Evolutionary conservation across 345 rosid genomes (phyloP).

Genomic region (Arabidopsis suecica): DNA sequence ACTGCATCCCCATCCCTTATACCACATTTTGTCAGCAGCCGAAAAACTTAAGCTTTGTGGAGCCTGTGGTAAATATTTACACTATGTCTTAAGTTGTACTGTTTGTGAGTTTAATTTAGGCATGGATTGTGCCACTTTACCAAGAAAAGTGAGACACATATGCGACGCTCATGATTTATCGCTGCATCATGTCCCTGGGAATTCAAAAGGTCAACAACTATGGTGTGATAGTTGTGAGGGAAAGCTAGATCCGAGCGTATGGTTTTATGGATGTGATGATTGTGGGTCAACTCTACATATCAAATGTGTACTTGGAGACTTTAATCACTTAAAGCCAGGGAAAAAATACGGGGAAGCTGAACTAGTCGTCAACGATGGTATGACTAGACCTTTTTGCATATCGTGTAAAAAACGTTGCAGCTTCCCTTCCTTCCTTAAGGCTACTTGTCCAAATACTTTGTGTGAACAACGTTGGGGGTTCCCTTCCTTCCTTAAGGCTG

Average conservation of each 20-base stretch:
- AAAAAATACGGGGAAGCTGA: neutral
- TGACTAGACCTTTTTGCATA: neutral
- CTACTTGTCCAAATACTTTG: neutral
- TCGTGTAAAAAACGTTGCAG: neutral
- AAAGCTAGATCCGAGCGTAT: neutral
- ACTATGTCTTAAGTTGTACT: neutral
- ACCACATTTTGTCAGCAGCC: neutral
- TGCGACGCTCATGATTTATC: neutral
- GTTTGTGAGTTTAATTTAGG: neutral
- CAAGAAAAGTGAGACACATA: neutral
- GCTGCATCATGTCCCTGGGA: neutral
- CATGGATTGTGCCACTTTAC: neutral
- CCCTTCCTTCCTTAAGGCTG: neutral
- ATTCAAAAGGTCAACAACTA: neutral
- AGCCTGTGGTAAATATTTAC: neutral
- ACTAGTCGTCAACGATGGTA: neutral
- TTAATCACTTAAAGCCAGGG: neutral
- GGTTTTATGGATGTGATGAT: neutral
- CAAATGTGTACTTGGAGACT: neutral
- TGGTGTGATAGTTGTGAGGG: neutral
- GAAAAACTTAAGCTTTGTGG: accelerated
- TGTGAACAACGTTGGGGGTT: neutral
- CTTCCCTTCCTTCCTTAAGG: neutral
- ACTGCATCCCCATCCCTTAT: neutral
- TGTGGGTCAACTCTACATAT: neutral